Percentiles rank a stretch among this genome's conserved stretches.
These are phyloP conservation scores for Vigna mungo DNA, from an alignment of 306 rosid species.

Conservation along the genomic window DNA sequence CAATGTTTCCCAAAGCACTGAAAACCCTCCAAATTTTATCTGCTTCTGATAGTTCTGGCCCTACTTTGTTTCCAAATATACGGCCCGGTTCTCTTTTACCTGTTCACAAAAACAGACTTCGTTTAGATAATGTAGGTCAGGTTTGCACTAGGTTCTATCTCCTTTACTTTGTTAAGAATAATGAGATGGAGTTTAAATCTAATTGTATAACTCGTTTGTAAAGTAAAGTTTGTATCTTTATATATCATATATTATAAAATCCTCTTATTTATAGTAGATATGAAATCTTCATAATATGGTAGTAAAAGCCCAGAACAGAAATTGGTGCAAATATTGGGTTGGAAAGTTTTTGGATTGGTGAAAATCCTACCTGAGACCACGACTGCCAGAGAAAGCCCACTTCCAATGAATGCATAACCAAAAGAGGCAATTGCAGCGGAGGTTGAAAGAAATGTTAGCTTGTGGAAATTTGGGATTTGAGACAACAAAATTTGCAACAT, in stretches of 20 bases:
- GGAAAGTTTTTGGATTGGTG: not conserved
- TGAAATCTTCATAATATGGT: no score
- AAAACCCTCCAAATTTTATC: conserved; percentile 69
- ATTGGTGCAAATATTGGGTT: no score
- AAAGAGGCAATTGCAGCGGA: conserved; percentile 68
- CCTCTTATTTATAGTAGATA: no score
- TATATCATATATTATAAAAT: no score
- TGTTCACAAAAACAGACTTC: conserved; percentile 31
- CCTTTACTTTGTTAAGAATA: no score
- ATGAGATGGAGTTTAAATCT: no score
- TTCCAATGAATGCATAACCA: conserved; percentile 66
- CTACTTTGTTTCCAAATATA: conserved; percentile 46
- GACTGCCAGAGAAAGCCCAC: conserved; percentile 59
- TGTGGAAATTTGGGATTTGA: conserved; percentile 68
- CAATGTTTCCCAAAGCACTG: conserved; percentile 73
- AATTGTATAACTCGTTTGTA: no score
- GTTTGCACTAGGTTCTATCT: no score
- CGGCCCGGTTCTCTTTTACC: conserved; percentile 53
- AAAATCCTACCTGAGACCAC: conserved; percentile 47
- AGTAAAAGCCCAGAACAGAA: no score
- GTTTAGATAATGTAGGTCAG: no score
- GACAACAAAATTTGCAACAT: conserved; percentile 59
- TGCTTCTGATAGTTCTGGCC: conserved; percentile 43
- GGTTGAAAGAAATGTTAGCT: conserved; percentile 60
- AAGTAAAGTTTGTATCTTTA: no score